Conservation (phyloP, 306 rosid species). For the Medicago arabica region DNA sequence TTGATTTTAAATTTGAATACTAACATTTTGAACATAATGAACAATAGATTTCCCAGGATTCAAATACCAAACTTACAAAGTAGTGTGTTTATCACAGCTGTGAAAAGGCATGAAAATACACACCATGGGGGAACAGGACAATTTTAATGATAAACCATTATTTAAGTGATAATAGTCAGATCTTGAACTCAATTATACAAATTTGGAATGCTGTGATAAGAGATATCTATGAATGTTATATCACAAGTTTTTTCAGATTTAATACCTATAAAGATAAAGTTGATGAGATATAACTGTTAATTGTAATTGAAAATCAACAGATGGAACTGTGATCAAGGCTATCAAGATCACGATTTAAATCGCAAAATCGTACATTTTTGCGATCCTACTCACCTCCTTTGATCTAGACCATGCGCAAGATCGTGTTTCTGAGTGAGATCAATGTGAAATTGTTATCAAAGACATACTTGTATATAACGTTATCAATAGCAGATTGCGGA, state of each 20-base stretch:
- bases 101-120: neutral
- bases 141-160: neutral
- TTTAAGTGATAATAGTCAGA: neutral
- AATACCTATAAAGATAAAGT: neutral
- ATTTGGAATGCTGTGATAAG: neutral
- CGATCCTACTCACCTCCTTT: too few relatives aligned
- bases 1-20: neutral
- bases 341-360: too few relatives aligned
- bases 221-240: neutral
- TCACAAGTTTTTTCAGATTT: neutral
- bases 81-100: slow-evolving; percentile 9
- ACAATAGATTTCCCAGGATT: neutral
- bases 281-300: neutral
- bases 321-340: neutral
- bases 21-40: neutral
- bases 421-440: too few relatives aligned
- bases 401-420: too few relatives aligned
- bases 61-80: neutral
- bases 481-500: neutral
- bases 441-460: neutral
- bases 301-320: neutral
- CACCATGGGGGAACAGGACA: neutral
- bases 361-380: too few relatives aligned
- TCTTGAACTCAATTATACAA: slow-evolving; percentile 3
- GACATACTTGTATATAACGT: neutral